phyloP scores from a whole-genome alignment of 805 yeast genomes.

The Sporopachydermia lactativora region DNA sequence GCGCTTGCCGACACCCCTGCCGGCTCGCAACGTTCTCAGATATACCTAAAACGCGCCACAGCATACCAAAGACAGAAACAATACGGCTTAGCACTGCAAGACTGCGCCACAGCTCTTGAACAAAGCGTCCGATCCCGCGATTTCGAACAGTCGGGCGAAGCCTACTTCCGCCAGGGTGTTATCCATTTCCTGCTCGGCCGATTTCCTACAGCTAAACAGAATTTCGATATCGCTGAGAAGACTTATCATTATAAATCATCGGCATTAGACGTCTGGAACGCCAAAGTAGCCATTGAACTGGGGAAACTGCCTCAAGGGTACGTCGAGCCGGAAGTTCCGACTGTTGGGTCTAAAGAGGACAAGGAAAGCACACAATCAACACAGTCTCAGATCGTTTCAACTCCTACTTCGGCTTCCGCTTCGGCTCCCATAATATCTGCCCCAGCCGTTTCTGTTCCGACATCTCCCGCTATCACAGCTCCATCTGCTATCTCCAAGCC shows the following conservation, averaged over 20 bases:
- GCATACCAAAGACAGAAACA: neutral
- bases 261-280: neutral
- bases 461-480: too few relatives aligned
- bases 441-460: neutral
- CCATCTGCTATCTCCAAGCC: too few relatives aligned
- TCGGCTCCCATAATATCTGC: too few relatives aligned
- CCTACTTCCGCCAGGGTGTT: neutral
- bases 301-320: neutral
- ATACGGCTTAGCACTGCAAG: neutral
- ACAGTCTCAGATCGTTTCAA: neutral
- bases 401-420: too few relatives aligned
- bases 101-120: neutral
- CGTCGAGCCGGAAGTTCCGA: neutral
- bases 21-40: neutral
- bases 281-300: neutral
- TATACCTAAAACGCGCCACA: neutral
- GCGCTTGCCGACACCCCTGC: neutral
- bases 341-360: neutral
- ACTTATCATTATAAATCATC: neutral
- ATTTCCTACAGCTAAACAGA: neutral
- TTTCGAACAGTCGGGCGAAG: neutral
- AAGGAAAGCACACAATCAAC: neutral
- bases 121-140: neutral
- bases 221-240: conserved; percentile 1
- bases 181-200: neutral